Evolutionary conservation across 345 rosid genomes (phyloP).

Genomic region (Lepidium aucheri): DNA sequence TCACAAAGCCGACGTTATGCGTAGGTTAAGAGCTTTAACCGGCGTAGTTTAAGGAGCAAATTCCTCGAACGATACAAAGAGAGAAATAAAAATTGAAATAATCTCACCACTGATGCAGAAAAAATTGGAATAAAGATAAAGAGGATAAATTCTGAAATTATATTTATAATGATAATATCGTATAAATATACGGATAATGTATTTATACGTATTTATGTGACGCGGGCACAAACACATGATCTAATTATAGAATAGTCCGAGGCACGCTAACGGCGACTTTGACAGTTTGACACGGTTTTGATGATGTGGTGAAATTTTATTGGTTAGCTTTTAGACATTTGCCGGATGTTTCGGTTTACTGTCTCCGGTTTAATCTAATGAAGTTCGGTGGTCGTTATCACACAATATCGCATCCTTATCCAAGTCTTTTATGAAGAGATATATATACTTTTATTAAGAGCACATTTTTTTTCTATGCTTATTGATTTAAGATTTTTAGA

Average conservation of each 20-base stretch:
- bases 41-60: constrained; percentile 7
- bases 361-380: constrained; percentile 5
- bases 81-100: not conserved
- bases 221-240: not conserved
- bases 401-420: constrained; percentile 24
- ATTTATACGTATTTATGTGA: not conserved
- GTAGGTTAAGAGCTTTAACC: constrained; percentile 5
- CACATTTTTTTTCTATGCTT: not conserved
- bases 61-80: not conserved
- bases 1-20: not conserved
- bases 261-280: constrained; percentile 22
- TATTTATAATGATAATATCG: constrained; percentile 16
- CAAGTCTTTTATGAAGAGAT: not conserved
- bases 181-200: constrained; percentile 6
- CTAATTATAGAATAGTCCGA: constrained; percentile 11
- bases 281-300: constrained; percentile 15
- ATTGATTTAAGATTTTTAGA: too few species aligned
- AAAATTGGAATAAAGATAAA: constrained; percentile 10
- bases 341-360: constrained; percentile 8
- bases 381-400: constrained; percentile 24
- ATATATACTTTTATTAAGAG: too few species aligned
- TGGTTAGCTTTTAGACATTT: not conserved
- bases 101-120: constrained; percentile 7
- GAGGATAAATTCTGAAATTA: not conserved
- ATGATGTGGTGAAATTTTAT: not conserved